Conservation (phyloP, 331 rosid genomes). For the Quercus tomentella region DNA sequence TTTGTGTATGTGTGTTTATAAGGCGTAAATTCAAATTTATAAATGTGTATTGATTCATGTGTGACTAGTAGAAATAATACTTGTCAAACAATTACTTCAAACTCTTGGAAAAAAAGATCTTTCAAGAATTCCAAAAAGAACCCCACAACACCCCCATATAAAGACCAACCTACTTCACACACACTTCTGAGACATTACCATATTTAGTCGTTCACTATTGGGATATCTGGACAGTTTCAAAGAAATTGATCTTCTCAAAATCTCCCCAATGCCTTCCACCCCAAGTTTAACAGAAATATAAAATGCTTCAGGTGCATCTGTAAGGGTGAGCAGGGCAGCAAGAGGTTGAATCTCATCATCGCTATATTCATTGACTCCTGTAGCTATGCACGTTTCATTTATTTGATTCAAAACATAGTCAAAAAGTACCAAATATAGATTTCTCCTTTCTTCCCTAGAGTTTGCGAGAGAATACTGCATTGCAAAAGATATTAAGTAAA, state of each 20-base stretch:
- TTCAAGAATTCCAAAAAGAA: background rate
- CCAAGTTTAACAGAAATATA: slow-evolving; percentile 93
- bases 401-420: slow-evolving; percentile 87
- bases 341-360: slow-evolving; percentile 95
- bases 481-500: slow-evolving; percentile 16
- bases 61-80: background rate
- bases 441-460: slow-evolving; percentile 86
- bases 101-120: slow-evolving; percentile 5
- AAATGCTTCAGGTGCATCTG: slow-evolving; percentile 92
- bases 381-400: slow-evolving; percentile 63
- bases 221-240: slow-evolving; percentile 72
- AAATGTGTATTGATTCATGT: background rate
- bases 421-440: slow-evolving; percentile 84
- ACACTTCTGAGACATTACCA: slow-evolving; percentile 41
- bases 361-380: slow-evolving; percentile 71
- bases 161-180: background rate
- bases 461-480: slow-evolving; percentile 91
- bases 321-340: slow-evolving; percentile 73
- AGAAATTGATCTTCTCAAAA: slow-evolving; percentile 81
- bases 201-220: slow-evolving; percentile 73
- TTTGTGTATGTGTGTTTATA: background rate
- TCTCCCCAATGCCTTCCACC: slow-evolving; percentile 90
- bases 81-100: background rate
- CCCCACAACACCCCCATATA: background rate
- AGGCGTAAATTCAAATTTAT: background rate